Percentiles rank a stretch among this genome's conserved stretches.
These are phyloP conservation scores for Metschnikowia koreensis DNA, from an alignment of 805 yeast species.

Conservation along the genomic window DNA sequence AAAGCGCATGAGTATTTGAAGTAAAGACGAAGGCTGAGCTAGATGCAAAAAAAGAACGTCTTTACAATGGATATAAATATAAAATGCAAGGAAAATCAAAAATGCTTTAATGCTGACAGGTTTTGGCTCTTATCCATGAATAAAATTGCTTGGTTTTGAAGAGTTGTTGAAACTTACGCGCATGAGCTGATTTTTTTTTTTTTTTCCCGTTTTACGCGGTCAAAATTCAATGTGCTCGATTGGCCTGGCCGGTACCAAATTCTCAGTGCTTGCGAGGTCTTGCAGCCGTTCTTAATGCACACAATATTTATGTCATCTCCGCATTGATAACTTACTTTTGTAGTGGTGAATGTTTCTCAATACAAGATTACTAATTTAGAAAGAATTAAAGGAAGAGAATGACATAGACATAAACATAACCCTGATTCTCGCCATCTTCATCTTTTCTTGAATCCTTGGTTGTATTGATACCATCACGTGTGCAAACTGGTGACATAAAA, in stretches of 20 bases:
- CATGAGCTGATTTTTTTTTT: conserved; percentile 2
- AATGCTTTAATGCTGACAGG: background rate
- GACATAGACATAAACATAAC: background rate
- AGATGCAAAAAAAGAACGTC: background rate
- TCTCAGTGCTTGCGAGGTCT: background rate
- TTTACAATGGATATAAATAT: background rate
- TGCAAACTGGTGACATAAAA: no score
- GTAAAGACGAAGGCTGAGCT: background rate
- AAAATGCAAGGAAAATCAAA: background rate
- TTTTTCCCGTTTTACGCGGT: conserved; percentile 1
- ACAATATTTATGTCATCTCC: background rate
- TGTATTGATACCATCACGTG: no score
- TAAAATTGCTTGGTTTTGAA: background rate
- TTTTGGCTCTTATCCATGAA: background rate
- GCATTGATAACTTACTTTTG: background rate
- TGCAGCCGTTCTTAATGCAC: background rate
- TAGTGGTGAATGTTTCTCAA: background rate
- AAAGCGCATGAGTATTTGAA: conserved; percentile 5
- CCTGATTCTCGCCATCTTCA: no score
- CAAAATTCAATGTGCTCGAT: background rate
- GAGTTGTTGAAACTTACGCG: background rate
- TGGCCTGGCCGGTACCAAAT: background rate
- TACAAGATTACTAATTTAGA: no score
- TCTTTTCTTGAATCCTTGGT: no score
- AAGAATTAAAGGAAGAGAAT: background rate